A percentile compares a stretch with the other conserved stretches of the same genome.
Conservation (phyloP, 1,284 basidiomycete genomes). For the Thecaphora thlaspeos region DNA sequence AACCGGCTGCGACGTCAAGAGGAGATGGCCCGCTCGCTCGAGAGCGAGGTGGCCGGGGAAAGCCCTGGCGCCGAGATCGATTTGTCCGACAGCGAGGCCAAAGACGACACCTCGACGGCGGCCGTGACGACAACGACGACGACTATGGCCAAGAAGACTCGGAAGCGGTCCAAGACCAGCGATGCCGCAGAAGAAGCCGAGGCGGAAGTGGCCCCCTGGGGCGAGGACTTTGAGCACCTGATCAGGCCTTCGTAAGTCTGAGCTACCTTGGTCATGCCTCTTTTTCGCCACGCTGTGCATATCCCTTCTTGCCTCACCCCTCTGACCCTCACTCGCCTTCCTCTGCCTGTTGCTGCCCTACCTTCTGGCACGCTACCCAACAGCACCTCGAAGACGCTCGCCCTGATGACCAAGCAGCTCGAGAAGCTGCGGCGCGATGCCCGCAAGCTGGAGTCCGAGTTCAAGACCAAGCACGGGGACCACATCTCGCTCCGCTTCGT, state of each 20-base stretch:
- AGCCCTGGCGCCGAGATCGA: too few species aligned
- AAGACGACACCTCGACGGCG: too few species aligned
- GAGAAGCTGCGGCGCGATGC: slow-evolving; percentile 26
- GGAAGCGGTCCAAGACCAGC: background rate
- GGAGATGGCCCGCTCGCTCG: slow-evolving; percentile 21
- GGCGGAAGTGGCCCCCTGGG: slow-evolving; percentile 28
- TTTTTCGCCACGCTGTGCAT: too few species aligned
- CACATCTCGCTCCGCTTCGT: slow-evolving; percentile 38
- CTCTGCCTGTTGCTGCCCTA: too few species aligned
- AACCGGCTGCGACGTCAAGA: slow-evolving; percentile 41
- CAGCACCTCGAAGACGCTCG: slow-evolving; percentile 31
- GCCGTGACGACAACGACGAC: too few species aligned
- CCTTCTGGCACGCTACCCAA: too few species aligned
- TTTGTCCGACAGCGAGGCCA: too few species aligned
- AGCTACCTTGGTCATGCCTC: too few species aligned
- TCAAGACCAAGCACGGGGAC: slow-evolving; percentile 30
- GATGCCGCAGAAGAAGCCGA: background rate
- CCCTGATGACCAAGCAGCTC: slow-evolving; percentile 27
- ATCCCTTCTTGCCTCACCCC: too few species aligned
- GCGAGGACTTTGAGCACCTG: slow-evolving; percentile 51
- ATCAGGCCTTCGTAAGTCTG: slow-evolving; percentile 42
- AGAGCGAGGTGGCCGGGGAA: too few species aligned
- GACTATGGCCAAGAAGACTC: background rate
- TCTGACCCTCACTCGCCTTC: too few species aligned
- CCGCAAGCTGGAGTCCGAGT: slow-evolving; percentile 17